phyloP scores from a whole-genome alignment of 805 yeast genomes.

The Brettanomyces bruxellensis region DNA sequence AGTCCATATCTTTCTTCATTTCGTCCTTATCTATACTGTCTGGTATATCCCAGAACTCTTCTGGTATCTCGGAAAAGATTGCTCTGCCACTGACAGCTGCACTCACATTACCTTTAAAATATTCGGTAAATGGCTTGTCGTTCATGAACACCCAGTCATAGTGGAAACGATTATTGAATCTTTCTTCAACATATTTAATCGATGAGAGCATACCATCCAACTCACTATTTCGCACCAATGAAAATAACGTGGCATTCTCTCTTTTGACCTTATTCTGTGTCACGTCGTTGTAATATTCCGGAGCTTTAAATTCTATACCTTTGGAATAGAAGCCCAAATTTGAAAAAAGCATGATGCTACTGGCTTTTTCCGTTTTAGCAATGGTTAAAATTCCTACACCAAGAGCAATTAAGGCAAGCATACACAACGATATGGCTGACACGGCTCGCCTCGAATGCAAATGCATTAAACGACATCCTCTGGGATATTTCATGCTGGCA shows the following conservation, averaged over 20 bases:
- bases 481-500: too few species aligned
- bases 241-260: conserved; percentile 54
- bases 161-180: conserved; percentile 29
- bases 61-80: conserved; percentile 34
- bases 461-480: too few species aligned
- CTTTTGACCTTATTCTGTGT: conserved; percentile 11
- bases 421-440: too few species aligned
- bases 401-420: too few species aligned
- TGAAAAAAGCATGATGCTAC: too few species aligned
- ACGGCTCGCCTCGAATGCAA: too few species aligned
- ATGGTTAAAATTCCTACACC: too few species aligned
- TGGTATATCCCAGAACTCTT: conserved; percentile 41
- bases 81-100: conserved; percentile 32
- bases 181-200: conserved; percentile 25
- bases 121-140: conserved; percentile 33
- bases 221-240: conserved; percentile 33
- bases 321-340: too few species aligned
- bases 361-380: too few species aligned
- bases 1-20: conserved; percentile 22
- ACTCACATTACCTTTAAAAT: conserved; percentile 27
- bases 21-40: conserved; percentile 27
- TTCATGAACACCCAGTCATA: conserved; percentile 40
- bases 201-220: conserved; percentile 28
- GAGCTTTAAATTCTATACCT: too few species aligned
- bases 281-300: neutral